Base-by-base conservation (phyloP, 2,329 filamentous ascomycete genomes). In the Fusarium oxysporum region DNA sequence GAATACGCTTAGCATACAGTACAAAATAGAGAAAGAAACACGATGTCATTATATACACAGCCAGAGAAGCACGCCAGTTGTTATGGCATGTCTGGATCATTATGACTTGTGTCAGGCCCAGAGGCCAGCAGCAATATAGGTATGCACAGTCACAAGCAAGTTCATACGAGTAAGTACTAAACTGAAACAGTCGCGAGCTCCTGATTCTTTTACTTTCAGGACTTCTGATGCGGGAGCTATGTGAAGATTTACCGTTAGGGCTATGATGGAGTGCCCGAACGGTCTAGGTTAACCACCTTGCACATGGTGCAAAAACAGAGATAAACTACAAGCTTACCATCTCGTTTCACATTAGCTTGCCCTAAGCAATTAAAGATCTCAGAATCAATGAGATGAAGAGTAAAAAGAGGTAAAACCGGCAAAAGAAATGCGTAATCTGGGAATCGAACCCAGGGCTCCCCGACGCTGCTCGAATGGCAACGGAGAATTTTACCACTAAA, bases 401-500 rank as follows among this genome's bases (percentile, higher is more conserved):
- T 7, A 8, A 23, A 11, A 21, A 25, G 17, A 32, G 8, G 6
- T 4, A 8, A 14, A 53, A 37, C 16, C 6, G 14, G 30, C 30
- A 41, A 37, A 32, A 45, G 43, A 8, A 9, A 41, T 70, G 67
- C 65, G 67, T 70, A 56, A 70, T 70, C 67, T 66, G 65, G 65
- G 65, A 68, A 68, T 68, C 65, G 65, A 68, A 68, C 62, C 65
- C 65, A 67, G 65, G 65, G 65, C 65, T 68, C 65, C 62, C 65
- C 65, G 65, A 68, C 43, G 60, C 35, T 62, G 35, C 60, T 62
- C 60, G 43, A 47, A 62, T 68, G 65, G 65, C 65, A 68, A 68
- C 65, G 65, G 65, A 68, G 65, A 68, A 68, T 68, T 68, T 68
- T 68, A 68, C 65, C 65, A 68, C 66, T 69, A 69, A 69, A 69